Evolutionary conservation across 2,329 filamentous ascomycete species (phyloP).

Genomic region (Triangularia verruculosa): DNA sequence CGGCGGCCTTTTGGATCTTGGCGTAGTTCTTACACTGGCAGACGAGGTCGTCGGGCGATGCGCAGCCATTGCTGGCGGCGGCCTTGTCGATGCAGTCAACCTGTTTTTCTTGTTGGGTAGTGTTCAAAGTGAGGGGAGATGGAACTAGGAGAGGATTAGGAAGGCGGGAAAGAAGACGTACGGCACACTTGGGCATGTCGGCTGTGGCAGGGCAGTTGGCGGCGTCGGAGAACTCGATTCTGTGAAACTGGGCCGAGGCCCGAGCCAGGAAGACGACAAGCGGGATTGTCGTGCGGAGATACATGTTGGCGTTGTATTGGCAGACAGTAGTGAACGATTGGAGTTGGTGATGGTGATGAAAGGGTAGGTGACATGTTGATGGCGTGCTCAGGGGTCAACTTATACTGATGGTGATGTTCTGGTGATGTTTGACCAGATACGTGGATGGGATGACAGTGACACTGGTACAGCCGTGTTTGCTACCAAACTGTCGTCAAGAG

Average conservation of each 20-base stretch:
- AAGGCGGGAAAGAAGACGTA: slow-evolving; percentile 12
- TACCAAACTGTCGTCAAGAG: not conserved
- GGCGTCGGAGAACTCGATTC: not conserved
- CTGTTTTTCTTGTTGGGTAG: not conserved
- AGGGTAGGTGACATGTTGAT: not conserved
- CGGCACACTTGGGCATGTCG: slow-evolving; percentile 19
- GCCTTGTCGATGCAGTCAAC: slow-evolving; percentile 9
- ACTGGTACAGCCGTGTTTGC: not conserved
- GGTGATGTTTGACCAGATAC: not conserved
- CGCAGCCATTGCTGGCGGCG: slow-evolving; percentile 13
- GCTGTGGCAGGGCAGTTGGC: slow-evolving; percentile 11
- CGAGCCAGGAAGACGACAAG: not conserved
- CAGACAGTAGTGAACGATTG: too few relatives aligned
- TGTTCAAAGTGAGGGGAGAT: not conserved
- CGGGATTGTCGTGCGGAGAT: not conserved
- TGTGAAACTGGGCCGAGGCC: not conserved
- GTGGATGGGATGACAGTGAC: not conserved
- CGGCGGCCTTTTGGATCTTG: slow-evolving; percentile 5
- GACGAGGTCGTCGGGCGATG: slow-evolving; percentile 7
- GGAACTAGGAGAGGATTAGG: not conserved
- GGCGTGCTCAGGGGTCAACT: not conserved
- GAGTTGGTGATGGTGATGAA: not conserved
- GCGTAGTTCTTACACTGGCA: slow-evolving; percentile 15
- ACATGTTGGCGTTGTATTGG: not conserved
- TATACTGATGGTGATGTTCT: not conserved